Base-by-base conservation (phyloP, 306 rosid species). In the Rosa rugosa region DNA sequence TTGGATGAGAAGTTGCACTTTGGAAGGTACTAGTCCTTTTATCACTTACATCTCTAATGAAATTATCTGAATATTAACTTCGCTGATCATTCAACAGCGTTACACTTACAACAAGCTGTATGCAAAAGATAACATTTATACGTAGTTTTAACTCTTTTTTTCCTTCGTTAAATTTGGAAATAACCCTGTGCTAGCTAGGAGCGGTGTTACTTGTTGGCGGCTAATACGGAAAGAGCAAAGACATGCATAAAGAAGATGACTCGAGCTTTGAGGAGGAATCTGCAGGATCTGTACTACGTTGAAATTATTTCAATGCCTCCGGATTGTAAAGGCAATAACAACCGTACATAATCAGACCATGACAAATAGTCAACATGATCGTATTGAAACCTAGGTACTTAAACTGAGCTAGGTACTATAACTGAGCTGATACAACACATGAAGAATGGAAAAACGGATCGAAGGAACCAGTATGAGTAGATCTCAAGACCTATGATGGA, bases 1-100 rank as follows among this genome's bases (percentile, higher is more conserved):
- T 75, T 87, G 11, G 72, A 80, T 4, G 92, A 88, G 63, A 80
- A 80, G n/a, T 46, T 90, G 5, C 84, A 85, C 56, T 70, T 86
- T 0, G 94, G 94, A 82, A 83, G 90, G 94, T 77, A 9, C 46
- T 4, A 0, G 36, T 31, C 36, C 12, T 9, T 72, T 20, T 49
- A 49, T 11, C 0, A 8, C 0, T 10, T 13, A 5, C 0, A 1
- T 36, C n/a, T n/a, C 45, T 13, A 22, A 72, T 49, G 6, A 49
- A 53, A 20, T 8, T 59, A 59, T 14, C 23, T 59, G 36, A 23
- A 59, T 56, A 20, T 56, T 56, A 20, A 8, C 25, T n/a, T n/a
- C 17, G 10, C 36, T 20, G 16, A 59, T 25, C 16, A 18, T 3
- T 31, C 36, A 31, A 31, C 36, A 31, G 34, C 36, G 36, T 31